These are phyloP conservation scores for Ustilago curta DNA, from an alignment of 1,284 basidiomycete genomes.

Conservation along the genomic window DNA sequence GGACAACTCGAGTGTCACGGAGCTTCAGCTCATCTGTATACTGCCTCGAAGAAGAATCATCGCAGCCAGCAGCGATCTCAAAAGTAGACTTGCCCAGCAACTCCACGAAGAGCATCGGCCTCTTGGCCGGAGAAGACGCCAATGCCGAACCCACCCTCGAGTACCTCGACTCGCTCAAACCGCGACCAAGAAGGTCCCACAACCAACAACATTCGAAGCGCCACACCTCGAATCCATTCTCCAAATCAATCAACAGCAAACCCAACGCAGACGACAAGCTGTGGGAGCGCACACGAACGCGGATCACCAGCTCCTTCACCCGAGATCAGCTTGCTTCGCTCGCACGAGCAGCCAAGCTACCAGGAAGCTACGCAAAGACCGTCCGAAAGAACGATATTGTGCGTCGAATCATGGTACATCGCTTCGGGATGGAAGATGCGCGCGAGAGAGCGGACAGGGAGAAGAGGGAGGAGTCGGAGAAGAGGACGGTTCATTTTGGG, in stretches of 20 bases:
- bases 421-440: slow-evolving; percentile 46
- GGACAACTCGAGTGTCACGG: not conserved
- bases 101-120: slow-evolving; percentile 1
- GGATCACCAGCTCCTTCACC: slow-evolving; percentile 46
- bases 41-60: not conserved
- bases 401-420: slow-evolving; percentile 44
- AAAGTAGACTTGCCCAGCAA: not conserved
- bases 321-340: slow-evolving; percentile 38
- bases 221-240: slow-evolving; percentile 22
- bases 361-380: slow-evolving; percentile 26
- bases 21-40: slow-evolving; percentile 12
- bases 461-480: slow-evolving; percentile 31
- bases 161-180: slow-evolving; percentile 50
- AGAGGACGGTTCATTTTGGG: slow-evolving; percentile 20
- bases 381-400: slow-evolving; percentile 35
- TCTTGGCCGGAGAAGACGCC: slow-evolving; percentile 27
- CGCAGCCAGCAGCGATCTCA: not conserved
- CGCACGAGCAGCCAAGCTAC: slow-evolving; percentile 30
- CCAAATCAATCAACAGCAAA: slow-evolving; percentile 12
- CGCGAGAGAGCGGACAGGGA: slow-evolving; percentile 29
- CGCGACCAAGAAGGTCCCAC: not conserved
- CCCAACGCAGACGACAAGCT: slow-evolving; percentile 31
- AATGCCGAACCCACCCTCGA: slow-evolving; percentile 42
- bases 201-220: slow-evolving; percentile 8
- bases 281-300: slow-evolving; percentile 37